These are phyloP conservation scores for Calonectria pseudoreteaudii DNA, from an alignment of 2,329 filamentous ascomycete genomes.

Conservation along the genomic window DNA sequence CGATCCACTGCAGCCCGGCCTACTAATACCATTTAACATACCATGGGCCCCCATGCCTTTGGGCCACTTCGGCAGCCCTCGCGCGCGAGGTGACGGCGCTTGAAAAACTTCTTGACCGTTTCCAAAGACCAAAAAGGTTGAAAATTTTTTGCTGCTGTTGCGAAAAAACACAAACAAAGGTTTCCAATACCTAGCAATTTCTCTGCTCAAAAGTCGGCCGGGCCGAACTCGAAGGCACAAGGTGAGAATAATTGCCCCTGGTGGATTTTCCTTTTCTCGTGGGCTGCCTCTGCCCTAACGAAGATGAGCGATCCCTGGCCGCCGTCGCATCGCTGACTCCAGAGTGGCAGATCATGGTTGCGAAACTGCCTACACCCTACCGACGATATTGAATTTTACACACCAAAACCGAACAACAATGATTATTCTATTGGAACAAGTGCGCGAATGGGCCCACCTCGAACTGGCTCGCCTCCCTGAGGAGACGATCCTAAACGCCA, in stretches of 20 bases:
- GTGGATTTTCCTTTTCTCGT: not conserved
- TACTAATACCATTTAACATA: slow-evolving; percentile 34
- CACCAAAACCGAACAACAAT: slow-evolving; percentile 30
- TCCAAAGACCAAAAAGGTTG: not conserved
- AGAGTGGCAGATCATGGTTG: slow-evolving; percentile 34
- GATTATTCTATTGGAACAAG: slow-evolving; percentile 14
- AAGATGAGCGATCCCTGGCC: not conserved
- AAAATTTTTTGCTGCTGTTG: not conserved
- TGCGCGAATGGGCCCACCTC: slow-evolving; percentile 37
- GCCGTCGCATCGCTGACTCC: slow-evolving; percentile 10
- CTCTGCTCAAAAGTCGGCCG: slow-evolving; percentile 20
- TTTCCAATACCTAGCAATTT: not conserved
- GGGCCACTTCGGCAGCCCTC: slow-evolving; percentile 9
- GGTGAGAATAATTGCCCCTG: slow-evolving; percentile 18
- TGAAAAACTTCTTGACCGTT: slow-evolving; percentile 20
- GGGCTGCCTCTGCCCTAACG: slow-evolving; percentile 14
- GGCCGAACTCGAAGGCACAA: slow-evolving; percentile 11
- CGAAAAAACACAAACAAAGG: not conserved
- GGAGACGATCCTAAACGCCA: slow-evolving; percentile 55
- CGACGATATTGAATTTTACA: slow-evolving; percentile 20
- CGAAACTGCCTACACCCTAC: slow-evolving; percentile 36
- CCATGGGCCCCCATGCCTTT: slow-evolving; percentile 23
- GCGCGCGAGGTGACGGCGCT: slow-evolving; percentile 11
- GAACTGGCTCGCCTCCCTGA: slow-evolving; percentile 40
- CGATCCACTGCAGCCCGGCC: slow-evolving; percentile 34